Evolutionary conservation across 2,329 filamentous ascomycete species (phyloP), one percentile per base, ranked within the genome.

Genomic region (Chrysoporthe cubensis): DNA sequence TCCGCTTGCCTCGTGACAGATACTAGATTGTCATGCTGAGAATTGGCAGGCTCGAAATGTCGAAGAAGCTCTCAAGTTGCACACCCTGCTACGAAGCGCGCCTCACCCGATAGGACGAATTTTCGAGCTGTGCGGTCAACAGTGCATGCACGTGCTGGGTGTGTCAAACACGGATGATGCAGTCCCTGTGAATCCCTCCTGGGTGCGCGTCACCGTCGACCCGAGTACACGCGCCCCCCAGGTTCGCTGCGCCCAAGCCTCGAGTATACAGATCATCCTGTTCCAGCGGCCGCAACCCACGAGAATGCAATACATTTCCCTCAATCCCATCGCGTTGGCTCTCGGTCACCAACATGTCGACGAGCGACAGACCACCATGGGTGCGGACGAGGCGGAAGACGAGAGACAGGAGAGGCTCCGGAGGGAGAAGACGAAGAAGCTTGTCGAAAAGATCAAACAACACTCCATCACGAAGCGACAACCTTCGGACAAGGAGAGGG

Each of bases 241-340:
- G 48, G 89, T 99, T 69, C 88, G 87, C 66, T 96, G 92, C 67
- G 85, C 89, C 60, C 86, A 87, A 70, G 88, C 88, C 5, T 84
- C 91, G 26, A 93, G 90, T 58, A 88, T 97, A 58, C 96, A 99
- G 76, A 87, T 97, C 57, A 91, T 98, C 67, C 84, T 96, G 67
- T 99, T 96, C 78, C 90, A 97, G 74, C 86, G 94, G 59, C 96
- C 96, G 0, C 87, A 91, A 66, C 95, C 96, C 0, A 89, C 86
- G 43, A 88, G 90, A 66, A 98, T 99, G 96, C 95, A 99, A 79
- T 99, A 98, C 78, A 91, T 98, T 73, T 99, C 96, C 0, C 83
- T 97, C 26, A 87, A 89, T 40, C 95, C 96, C 0, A 98, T 99
- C 63, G 90, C 94, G 0, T 84, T 99, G 54, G 94, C 94, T 0